These are phyloP conservation scores for Chaetoscypha palmicola DNA, from an alignment of 2,329 filamentous ascomycete genomes.

Conservation along the genomic window DNA sequence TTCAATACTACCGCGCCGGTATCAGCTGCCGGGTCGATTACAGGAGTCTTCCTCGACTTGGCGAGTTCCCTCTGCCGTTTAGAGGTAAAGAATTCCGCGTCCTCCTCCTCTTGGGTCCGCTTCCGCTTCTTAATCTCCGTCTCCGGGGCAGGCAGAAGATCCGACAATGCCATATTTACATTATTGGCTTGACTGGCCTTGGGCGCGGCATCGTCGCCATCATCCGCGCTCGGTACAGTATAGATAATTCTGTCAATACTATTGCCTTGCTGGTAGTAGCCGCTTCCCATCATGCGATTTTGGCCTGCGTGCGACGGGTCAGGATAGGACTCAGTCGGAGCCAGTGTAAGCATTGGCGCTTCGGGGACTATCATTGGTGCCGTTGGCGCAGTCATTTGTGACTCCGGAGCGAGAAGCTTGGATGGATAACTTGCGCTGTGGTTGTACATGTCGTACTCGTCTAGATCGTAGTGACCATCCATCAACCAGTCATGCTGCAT, in stretches of 20 bases:
- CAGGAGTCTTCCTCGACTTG: slow-evolving; percentile 12
- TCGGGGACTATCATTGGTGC: slow-evolving; percentile 11
- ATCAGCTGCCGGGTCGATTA: neutral
- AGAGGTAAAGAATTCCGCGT: slow-evolving; percentile 25
- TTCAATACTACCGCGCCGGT: neutral
- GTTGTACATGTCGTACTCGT: slow-evolving; percentile 16
- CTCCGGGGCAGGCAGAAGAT: slow-evolving; percentile 16
- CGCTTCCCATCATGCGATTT: slow-evolving; percentile 28
- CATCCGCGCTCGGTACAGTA: slow-evolving; percentile 21
- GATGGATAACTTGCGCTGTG: slow-evolving; percentile 19
- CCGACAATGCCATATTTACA: slow-evolving; percentile 21
- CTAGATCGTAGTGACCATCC: slow-evolving; percentile 21
- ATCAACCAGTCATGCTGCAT: slow-evolving; percentile 5
- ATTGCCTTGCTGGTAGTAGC: slow-evolving; percentile 27
- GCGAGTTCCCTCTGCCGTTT: slow-evolving; percentile 21
- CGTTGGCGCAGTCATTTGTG: neutral
- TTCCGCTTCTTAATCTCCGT: slow-evolving; percentile 14
- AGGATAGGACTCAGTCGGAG: slow-evolving; percentile 17
- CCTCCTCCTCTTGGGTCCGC: slow-evolving; percentile 17
- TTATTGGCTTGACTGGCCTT: slow-evolving; percentile 10
- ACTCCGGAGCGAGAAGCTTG: slow-evolving; percentile 17
- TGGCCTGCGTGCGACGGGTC: slow-evolving; percentile 20
- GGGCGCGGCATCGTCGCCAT: slow-evolving; percentile 10
- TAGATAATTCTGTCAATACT: slow-evolving; percentile 28
- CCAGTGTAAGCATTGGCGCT: slow-evolving; percentile 12